Evolutionary conservation across 352 stramenopile species (phyloP), one percentile per base, ranked within the genome.

Genomic region (Globisporangium acanthophoron): DNA sequence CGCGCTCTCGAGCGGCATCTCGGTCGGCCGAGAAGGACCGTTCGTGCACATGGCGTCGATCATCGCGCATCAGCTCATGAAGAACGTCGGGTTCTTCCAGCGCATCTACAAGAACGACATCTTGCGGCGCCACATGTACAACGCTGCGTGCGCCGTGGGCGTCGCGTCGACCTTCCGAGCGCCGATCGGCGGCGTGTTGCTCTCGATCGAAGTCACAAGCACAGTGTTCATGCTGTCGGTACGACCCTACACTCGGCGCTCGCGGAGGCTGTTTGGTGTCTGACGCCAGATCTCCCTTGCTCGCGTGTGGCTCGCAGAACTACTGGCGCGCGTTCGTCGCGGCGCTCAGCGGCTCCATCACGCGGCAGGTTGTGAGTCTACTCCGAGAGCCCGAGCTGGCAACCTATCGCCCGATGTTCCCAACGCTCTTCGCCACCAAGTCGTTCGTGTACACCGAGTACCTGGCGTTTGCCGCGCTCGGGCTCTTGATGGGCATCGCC

Each of bases 21-120:
- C 92, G 6, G 83, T 99, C 1, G 97, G 97, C 29, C 98, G 97
- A 58, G 97, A 99, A 80, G 97, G 97, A 2, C 95, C 97, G 12
- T 99, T 99, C 75, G 93, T 99, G 6, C 93, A 98, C 74, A 90
- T 85, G 0, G 78, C 79, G 16, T 93, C 79, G 24, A 92, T 94
- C 59, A 82, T 97, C 27, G 80, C 80, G 27, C 84, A 97, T 52
- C 71, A 75, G 29, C 55, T 97, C 31, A 91, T 98, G 72, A 82
- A 84, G 67, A 73, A 78, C 51, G 50, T 87, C 7, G 65, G 62
- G 3, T 79, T 74, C 27, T 97, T 97, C 61, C 64, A 62, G 6
- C 69, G 76, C 11, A 75, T 96, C 27, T 87, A 79, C 57, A 56
- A 81, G 29, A 83, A 73, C 48, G 67, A 87, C 27, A 77, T 90